Conservation (phyloP, 2,329 filamentous ascomycete genomes). For the Cadophora sp. region DNA sequence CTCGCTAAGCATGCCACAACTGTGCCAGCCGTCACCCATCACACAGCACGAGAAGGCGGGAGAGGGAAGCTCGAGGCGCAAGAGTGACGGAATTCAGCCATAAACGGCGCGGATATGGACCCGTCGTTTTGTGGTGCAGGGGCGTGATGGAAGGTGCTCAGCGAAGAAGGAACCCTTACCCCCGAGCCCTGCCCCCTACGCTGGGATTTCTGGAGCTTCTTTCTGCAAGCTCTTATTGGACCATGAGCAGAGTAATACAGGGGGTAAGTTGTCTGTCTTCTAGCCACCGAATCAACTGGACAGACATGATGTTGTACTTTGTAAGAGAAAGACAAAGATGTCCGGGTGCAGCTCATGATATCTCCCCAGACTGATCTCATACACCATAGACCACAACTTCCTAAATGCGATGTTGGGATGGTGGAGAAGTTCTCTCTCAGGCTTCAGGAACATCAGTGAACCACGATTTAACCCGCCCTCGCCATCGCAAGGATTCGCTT, state of each 20-base stretch:
- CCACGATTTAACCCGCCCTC: conserved; percentile 5
- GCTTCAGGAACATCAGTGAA: neutral
- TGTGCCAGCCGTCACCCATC: conserved; percentile 2
- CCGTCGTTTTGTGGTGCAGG: conserved; percentile 11
- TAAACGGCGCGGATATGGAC: conserved; percentile 25
- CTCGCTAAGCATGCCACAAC: neutral
- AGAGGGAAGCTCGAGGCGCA: conserved; percentile 30
- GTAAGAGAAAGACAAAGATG: neutral
- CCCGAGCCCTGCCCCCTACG: conserved; percentile 14
- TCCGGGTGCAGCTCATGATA: conserved; percentile 11
- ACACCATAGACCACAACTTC: neutral
- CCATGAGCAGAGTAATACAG: neutral
- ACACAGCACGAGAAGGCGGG: conserved; percentile 20
- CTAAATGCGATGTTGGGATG: neutral
- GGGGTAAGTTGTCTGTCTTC: neutral
- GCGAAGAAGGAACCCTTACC: conserved; percentile 26
- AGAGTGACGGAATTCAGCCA: conserved; percentile 27
- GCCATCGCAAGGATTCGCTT: neutral
- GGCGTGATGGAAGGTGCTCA: conserved; percentile 4
- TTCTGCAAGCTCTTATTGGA: conserved; percentile 5
- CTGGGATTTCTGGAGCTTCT: conserved; percentile 22
- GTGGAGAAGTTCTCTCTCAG: neutral
- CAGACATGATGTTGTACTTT: neutral
- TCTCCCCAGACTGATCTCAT: neutral
- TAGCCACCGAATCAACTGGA: neutral